Percentiles rank a stretch among this genome's conserved stretches.
phyloP scores from a whole-genome alignment of 2,329 filamentous ascomycete genomes.

The Botryotinia calthae region DNA sequence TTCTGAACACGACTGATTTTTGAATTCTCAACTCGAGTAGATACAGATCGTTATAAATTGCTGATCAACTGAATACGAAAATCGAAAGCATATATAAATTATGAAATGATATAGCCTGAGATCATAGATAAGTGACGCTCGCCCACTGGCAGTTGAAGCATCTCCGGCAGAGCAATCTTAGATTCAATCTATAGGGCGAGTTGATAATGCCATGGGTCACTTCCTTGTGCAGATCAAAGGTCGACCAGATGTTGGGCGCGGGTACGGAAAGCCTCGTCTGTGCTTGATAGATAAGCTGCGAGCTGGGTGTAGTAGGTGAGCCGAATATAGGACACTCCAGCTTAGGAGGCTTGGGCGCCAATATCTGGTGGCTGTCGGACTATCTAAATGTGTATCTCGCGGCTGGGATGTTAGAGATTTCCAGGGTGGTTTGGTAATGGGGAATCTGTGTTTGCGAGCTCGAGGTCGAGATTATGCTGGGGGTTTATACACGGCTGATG shows the following conservation, averaged over 20 bases:
- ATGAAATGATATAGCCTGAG: neutral
- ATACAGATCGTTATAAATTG: neutral
- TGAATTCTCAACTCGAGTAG: neutral
- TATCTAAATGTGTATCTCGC: neutral
- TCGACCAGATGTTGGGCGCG: neutral
- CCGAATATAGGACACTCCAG: neutral
- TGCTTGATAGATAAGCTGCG: constrained; percentile 6
- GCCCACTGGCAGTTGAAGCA: constrained; percentile 9
- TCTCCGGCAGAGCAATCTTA: constrained; percentile 4
- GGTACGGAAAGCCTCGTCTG: neutral
- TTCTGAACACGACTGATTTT: neutral
- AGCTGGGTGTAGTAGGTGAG: neutral
- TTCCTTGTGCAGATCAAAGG: neutral
- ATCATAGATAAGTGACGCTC: neutral
- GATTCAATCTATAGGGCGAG: neutral
- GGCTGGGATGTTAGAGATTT: neutral
- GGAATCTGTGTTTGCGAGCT: neutral
- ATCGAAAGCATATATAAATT: constrained; percentile 7
- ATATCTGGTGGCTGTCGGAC: neutral
- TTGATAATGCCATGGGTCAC: neutral
- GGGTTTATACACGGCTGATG: neutral
- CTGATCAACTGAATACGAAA: neutral
- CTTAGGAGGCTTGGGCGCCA: neutral
- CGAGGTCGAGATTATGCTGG: neutral
- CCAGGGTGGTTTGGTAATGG: neutral